These are phyloP conservation scores for Stagonosporopsis vannaccii DNA, from an alignment of 2,329 filamentous ascomycete genomes.

Conservation along the genomic window DNA sequence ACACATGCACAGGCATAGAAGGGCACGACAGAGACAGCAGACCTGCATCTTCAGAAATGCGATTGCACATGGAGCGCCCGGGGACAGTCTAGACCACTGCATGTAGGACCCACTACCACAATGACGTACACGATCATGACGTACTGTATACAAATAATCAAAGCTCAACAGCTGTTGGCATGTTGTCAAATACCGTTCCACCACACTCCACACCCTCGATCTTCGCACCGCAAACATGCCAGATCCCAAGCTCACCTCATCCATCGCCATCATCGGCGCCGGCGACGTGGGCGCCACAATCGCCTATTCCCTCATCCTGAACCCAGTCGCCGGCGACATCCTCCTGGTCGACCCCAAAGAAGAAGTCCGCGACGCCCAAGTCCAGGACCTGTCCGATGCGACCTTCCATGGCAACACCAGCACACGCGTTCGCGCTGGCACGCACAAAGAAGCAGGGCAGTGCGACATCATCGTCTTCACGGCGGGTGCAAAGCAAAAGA, in stretches of 20 bases:
- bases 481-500: slow-evolving; percentile 30
- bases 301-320: slow-evolving; percentile 35
- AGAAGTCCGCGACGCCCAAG: slow-evolving; percentile 29
- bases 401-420: slow-evolving; percentile 30
- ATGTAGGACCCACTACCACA: slow-evolving; percentile 10
- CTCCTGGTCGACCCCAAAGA: slow-evolving; percentile 32
- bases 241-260: slow-evolving; percentile 27
- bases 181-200: neutral
- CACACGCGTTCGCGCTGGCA: slow-evolving; percentile 26
- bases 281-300: slow-evolving; percentile 35
- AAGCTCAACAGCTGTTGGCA: neutral
- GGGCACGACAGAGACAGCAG: neutral
- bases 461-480: slow-evolving; percentile 34
- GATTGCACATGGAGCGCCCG: neutral
- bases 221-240: slow-evolving; percentile 13
- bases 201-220: neutral
- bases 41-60: neutral
- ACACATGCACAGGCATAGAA: neutral
- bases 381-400: slow-evolving; percentile 25
- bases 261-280: slow-evolving; percentile 33
- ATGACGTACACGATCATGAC: slow-evolving; percentile 20
- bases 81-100: slow-evolving; percentile 3
- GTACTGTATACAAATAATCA: slow-evolving; percentile 12
- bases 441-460: slow-evolving; percentile 33
- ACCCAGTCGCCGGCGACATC: slow-evolving; percentile 28